A percentile compares a stretch with the other conserved stretches of the same genome.
Evolutionary conservation across 2,329 filamentous ascomycete genomes (phyloP).

Genomic region (Alternaria sp.): DNA sequence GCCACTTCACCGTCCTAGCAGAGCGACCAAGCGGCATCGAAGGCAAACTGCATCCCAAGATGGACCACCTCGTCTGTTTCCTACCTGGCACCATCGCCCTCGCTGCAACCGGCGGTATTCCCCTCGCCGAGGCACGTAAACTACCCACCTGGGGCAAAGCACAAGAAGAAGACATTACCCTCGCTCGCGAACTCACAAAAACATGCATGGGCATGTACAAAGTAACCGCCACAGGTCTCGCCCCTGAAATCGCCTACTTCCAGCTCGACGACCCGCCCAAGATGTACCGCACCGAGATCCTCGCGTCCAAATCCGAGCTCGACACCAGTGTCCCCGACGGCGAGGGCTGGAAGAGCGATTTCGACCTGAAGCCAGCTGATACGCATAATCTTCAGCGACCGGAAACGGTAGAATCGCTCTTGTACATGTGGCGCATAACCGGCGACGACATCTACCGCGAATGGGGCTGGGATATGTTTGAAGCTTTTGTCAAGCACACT

Average conservation of each 20-base stretch:
- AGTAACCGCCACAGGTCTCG: constrained; percentile 86
- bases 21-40: constrained; percentile 80
- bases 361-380: constrained; percentile 79
- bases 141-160: constrained; percentile 72
- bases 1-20: constrained; percentile 85
- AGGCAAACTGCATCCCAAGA: constrained; percentile 76
- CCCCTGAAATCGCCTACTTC: constrained; percentile 94
- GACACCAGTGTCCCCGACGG: constrained; percentile 44
- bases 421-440: constrained; percentile 99
- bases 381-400: constrained; percentile 92
- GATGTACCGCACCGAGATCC: constrained; percentile 57
- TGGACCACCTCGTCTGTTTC: constrained; percentile 98
- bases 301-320: constrained; percentile 51
- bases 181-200: constrained; percentile 90
- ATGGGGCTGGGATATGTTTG: constrained; percentile 99
- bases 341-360: constrained; percentile 77
- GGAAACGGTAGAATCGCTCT: constrained; percentile 93
- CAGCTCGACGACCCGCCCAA: constrained; percentile 72
- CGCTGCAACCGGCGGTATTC: constrained; percentile 78
- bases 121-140: constrained; percentile 76
- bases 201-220: constrained; percentile 99
- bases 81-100: constrained; percentile 95
- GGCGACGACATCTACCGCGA: constrained; percentile 86
- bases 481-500: constrained; percentile 85
- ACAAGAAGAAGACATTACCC: constrained; percentile 84